Percentiles rank a stretch among this genome's conserved stretches.
These are phyloP conservation scores for Capsicum pubescens DNA, from an alignment of 257 asterid species.

Conservation along the genomic window DNA sequence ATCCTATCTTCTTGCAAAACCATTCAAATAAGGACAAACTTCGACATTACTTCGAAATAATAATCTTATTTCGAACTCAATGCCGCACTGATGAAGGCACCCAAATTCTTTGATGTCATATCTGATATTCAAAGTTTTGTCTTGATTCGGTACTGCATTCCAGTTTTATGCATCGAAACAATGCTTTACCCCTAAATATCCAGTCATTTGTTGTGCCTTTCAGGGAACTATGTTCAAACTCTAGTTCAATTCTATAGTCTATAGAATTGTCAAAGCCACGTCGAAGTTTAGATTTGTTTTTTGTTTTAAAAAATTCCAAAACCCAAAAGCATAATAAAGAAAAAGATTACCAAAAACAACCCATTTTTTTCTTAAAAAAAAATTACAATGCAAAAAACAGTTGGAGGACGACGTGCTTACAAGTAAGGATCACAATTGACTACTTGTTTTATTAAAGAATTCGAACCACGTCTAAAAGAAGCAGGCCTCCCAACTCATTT, in stretches of 20 bases:
- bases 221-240: too few species aligned
- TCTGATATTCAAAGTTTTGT: too few species aligned
- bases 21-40: not conserved
- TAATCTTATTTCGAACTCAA: not conserved
- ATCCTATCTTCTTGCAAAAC: not conserved
- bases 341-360: not conserved
- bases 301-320: not conserved
- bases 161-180: not conserved
- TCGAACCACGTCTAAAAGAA: slow-evolving; percentile 24
- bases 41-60: not conserved
- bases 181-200: not conserved
- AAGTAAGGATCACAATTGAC: slow-evolving; percentile 15
- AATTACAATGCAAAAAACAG: not conserved
- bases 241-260: not conserved
- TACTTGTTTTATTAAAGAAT: slow-evolving; percentile 6
- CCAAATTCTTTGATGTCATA: too few species aligned
- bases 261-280: slow-evolving; percentile 19
- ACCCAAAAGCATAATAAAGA: not conserved
- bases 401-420: slow-evolving; percentile 22
- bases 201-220: not conserved
- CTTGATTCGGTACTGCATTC: not conserved
- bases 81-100: not conserved
- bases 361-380: not conserved
- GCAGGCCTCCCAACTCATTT: not conserved
- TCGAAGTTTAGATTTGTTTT: not conserved